These are phyloP conservation scores for Solanum pimpinellifolium DNA, from an alignment of 257 asterid genomes.

Conservation along the genomic window DNA sequence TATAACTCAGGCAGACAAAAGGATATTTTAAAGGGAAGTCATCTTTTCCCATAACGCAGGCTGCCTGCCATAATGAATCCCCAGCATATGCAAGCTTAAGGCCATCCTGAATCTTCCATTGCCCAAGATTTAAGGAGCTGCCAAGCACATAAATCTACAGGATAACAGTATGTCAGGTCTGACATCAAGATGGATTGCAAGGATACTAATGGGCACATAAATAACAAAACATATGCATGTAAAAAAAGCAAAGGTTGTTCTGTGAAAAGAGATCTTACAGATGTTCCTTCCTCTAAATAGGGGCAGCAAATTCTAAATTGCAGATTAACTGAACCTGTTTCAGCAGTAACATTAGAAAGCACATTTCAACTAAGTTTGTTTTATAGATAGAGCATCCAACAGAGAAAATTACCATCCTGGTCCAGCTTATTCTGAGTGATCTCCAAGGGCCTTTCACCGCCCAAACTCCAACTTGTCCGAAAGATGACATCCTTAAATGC, in stretches of 20 bases:
- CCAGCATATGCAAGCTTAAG: constrained; percentile 62
- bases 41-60: constrained; percentile 47
- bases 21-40: constrained; percentile 96
- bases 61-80: constrained; percentile 78
- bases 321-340: constrained; percentile 54
- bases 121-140: constrained; percentile 61
- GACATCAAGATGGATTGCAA: not conserved
- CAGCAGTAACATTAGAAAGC: not conserved
- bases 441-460: constrained; percentile 38
- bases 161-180: not conserved
- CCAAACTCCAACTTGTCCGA: constrained; percentile 29
- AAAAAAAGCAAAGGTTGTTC: not conserved
- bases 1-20: constrained; percentile 14
- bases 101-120: constrained; percentile 66
- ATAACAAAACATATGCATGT: not conserved
- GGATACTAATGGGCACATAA: not conserved
- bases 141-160: constrained; percentile 71
- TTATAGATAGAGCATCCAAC: not conserved
- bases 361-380: not conserved
- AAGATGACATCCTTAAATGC: constrained; percentile 88
- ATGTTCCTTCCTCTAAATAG: constrained; percentile 51
- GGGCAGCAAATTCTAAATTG: constrained; percentile 91
- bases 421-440: constrained; percentile 22
- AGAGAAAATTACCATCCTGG: constrained; percentile 35
- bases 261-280: constrained; percentile 37